Evolutionary conservation across 257 asterid genomes (phyloP).

Genomic region (Scutellaria barbata): DNA sequence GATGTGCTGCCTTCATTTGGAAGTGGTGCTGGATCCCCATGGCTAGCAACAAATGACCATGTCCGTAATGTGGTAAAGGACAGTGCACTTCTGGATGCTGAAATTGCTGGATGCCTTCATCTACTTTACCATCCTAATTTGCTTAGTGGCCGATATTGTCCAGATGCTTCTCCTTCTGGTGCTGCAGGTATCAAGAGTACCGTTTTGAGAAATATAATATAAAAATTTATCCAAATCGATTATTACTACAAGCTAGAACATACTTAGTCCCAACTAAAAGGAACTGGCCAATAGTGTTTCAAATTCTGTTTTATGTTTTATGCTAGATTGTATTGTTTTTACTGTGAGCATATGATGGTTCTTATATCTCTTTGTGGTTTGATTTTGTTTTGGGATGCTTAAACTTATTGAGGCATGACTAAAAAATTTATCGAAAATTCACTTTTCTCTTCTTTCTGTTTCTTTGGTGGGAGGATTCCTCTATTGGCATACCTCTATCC

Average conservation of each 20-base stretch:
- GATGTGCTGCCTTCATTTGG: constrained; percentile 96
- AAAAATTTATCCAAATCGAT: constrained; percentile 19
- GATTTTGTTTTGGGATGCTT: constrained; percentile 23
- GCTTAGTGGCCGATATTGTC: constrained; percentile 93
- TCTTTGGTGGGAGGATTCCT: not conserved
- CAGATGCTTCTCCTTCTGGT: constrained; percentile 98
- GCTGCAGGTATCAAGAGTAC: constrained; percentile 68
- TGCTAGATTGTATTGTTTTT: constrained; percentile 19
- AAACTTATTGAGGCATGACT: constrained; percentile 23
- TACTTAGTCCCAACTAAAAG: constrained; percentile 5
- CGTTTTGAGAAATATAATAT: constrained; percentile 16
- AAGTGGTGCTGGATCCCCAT: constrained; percentile 81
- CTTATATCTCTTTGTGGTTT: constrained; percentile 24
- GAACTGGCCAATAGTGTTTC: constrained; percentile 16
- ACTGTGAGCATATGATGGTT: constrained; percentile 32
- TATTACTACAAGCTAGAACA: constrained; percentile 12
- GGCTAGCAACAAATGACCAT: constrained; percentile 80
- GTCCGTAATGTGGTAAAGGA: constrained; percentile 67
- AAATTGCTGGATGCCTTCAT: constrained; percentile 85
- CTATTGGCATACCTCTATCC: constrained; percentile 20
- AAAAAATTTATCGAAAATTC: constrained; percentile 12
- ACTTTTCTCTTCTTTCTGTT: not conserved
- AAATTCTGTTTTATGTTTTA: constrained; percentile 21
- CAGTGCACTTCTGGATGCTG: constrained; percentile 79
- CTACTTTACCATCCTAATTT: constrained; percentile 90